Percentiles rank a stretch among this genome's conserved stretches.
phyloP scores from a whole-genome alignment of 2,329 filamentous ascomycete genomes.

The Neopestalotiopsis sp. region DNA sequence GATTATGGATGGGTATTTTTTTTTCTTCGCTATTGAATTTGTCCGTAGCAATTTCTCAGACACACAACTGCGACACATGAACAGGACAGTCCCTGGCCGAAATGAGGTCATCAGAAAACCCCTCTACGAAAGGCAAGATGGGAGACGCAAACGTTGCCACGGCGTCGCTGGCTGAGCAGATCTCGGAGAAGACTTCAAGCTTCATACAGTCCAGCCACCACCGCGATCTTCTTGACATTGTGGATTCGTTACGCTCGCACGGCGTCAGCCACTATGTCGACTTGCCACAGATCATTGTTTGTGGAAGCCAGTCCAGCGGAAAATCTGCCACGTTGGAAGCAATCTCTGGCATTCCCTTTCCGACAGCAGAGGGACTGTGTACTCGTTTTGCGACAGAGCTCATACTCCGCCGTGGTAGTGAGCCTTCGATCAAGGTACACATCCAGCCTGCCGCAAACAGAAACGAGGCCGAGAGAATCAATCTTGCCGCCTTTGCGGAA shows the following conservation, averaged over 20 bases:
- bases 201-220: constrained; percentile 13
- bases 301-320: constrained; percentile 57
- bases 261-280: constrained; percentile 38
- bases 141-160: no score
- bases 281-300: constrained; percentile 48
- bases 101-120: no score
- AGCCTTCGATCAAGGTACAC: background rate
- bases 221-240: constrained; percentile 38
- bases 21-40: no score
- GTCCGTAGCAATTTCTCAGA: no score
- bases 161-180: background rate
- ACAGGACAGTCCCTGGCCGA: no score
- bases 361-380: background rate
- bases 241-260: constrained; percentile 33
- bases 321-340: constrained; percentile 54
- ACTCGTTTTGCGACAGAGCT: background rate
- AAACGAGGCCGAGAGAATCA: background rate
- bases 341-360: background rate
- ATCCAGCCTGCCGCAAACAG: background rate
- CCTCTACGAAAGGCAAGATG: no score
- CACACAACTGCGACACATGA: no score
- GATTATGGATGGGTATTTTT: no score
- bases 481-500: background rate
- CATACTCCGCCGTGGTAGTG: background rate
- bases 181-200: background rate